phyloP scores from a whole-genome alignment of 306 rosid species.

The Astragalus membranaceus region DNA sequence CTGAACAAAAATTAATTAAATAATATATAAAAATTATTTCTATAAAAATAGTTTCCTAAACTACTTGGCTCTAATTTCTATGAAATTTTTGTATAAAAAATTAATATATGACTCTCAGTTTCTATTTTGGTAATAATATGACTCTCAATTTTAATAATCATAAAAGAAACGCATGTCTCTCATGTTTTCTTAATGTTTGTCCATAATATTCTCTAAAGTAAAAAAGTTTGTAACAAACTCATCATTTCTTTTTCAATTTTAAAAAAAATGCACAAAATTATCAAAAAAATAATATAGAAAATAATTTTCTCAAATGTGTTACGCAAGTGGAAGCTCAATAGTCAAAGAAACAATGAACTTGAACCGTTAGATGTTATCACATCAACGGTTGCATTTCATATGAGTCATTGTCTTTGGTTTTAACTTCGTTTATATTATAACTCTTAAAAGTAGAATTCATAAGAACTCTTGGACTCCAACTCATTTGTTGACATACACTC shows the following conservation, averaged over 20 bases:
- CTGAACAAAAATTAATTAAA: no score
- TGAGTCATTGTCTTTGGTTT: background rate
- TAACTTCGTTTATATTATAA: background rate
- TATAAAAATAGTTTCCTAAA: no score
- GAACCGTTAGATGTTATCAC: constrained; percentile 33
- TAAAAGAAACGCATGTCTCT: constrained; percentile 18
- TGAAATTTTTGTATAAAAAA: no score
- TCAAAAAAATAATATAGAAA: background rate
- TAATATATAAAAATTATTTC: no score
- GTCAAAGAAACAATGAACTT: constrained; percentile 29
- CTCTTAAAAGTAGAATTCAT: constrained; percentile 5
- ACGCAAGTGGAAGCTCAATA: constrained; percentile 28
- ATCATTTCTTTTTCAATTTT: constrained; percentile 19
- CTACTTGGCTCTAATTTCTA: no score
- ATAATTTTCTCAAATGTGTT: background rate
- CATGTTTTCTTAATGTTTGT: constrained; percentile 14
- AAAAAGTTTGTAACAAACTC: constrained; percentile 34
- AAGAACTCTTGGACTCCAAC: background rate
- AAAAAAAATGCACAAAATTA: background rate
- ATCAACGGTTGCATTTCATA: background rate
- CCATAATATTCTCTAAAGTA: constrained; percentile 15
- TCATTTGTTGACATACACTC: background rate
- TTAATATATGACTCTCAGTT: no score
- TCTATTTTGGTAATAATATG: no score
- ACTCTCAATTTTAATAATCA: no score